Conservation (phyloP, 176 grass and related monocot species). For the Cenchrus americanus region DNA sequence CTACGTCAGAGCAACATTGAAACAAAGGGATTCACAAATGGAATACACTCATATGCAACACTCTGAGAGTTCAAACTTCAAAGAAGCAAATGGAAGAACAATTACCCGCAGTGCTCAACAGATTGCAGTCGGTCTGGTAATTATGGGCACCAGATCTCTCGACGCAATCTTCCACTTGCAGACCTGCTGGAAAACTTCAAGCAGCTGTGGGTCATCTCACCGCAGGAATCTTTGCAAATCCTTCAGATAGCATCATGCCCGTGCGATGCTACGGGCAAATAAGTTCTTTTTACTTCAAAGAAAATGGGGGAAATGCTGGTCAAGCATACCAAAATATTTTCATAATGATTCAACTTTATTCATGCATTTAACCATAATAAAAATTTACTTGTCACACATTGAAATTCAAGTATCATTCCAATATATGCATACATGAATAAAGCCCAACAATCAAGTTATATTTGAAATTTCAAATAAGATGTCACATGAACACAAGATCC, state of each 20-base stretch:
- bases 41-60: background rate
- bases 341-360: too few species aligned
- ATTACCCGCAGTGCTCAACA: slow-evolving; percentile 69
- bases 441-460: too few species aligned
- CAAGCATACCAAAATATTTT: too few species aligned
- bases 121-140: slow-evolving; percentile 74
- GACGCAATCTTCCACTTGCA: slow-evolving; percentile 86
- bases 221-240: slow-evolving; percentile 81
- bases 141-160: slow-evolving; percentile 77
- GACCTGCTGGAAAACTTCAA: slow-evolving; percentile 87
- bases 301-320: too few species aligned
- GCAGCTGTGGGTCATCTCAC: slow-evolving; percentile 70
- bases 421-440: too few species aligned
- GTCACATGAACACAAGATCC: too few species aligned
- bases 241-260: slow-evolving; percentile 41
- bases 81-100: slow-evolving; percentile 17
- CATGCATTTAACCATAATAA: too few species aligned
- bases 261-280: too few species aligned
- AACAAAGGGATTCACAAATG: background rate
- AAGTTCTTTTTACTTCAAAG: too few species aligned
- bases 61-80: background rate
- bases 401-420: too few species aligned
- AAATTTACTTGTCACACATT: too few species aligned
- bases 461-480: too few species aligned
- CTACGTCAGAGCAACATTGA: background rate